Conservation (phyloP, 257 asterid species). For the Nicotiana knightiana region DNA sequence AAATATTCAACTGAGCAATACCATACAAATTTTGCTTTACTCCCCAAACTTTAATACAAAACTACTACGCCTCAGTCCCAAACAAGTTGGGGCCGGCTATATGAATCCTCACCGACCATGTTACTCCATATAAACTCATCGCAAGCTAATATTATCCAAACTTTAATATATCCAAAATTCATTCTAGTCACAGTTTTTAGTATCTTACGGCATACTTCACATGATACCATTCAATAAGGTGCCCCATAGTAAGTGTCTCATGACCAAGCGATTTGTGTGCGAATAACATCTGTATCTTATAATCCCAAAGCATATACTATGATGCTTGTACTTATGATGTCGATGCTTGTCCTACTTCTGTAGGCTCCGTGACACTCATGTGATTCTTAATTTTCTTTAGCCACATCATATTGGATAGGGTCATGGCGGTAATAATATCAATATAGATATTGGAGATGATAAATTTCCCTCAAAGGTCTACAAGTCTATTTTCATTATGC, state of each 20-base stretch:
- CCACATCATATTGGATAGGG: neutral
- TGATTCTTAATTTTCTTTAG: neutral
- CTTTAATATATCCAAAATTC: neutral
- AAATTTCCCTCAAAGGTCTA: neutral
- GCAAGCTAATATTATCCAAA: too few species aligned
- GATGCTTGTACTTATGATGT: neutral
- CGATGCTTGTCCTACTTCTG: too few species aligned
- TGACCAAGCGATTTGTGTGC: neutral
- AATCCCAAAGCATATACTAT: neutral
- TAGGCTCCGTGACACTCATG: too few species aligned
- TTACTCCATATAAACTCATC: too few species aligned
- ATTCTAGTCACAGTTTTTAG: neutral
- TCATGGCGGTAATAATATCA: neutral
- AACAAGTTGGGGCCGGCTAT: too few species aligned
- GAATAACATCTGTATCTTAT: neutral
- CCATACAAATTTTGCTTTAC: neutral
- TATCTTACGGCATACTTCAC: neutral
- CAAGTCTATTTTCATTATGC: neutral
- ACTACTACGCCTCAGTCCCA: too few species aligned
- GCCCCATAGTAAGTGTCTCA: neutral
- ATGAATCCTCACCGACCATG: too few species aligned
- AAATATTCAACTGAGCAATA: neutral
- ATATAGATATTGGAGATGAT: neutral
- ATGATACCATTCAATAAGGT: neutral
- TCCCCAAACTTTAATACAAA: neutral